Base-by-base conservation (phyloP, 169 alveolate species). In the Ichthyophthirius multifiliis region DNA sequence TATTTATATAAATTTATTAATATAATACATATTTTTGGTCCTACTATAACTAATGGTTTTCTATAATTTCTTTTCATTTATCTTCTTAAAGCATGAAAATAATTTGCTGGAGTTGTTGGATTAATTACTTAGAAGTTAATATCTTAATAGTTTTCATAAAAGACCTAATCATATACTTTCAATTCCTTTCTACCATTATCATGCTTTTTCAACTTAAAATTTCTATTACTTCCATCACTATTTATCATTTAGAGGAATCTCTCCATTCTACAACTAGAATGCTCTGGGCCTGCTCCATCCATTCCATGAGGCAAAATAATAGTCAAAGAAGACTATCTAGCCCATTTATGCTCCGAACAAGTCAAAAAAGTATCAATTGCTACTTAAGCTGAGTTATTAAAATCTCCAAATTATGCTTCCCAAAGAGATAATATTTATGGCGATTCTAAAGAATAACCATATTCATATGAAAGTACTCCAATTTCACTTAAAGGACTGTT, bases 361-460 rank as follows among this genome's bases (percentile, higher is more conserved):
- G 75, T 46, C 2, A 92, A 31, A 45, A 85, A 89, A 30, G 87
- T 74, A 48, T 92, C 96, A 0, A 85, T 73, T 12, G 88, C 79
- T 2, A 74, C 48, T 46, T 92, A 77, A 15, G 94, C 96, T 62
- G 90, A 84, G 44, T 92, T 89, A 32, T 86, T 84, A 75, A 92
- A 92, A 43, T 92, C 96, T 43, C 96, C 96, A 75, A 92, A 92
- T 65, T 92, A 77, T 0, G 94, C 96, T 67, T 92, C 96, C 96
- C 96, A 92, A 13, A 86, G 43, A 3, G 77, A 75, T n/a, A 92
- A 67, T 46, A 88, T 89, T 74, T 82, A 84, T 4, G 94, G 94
- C 31, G 82, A 65, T 43, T 89, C 94, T 31, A 92, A 63, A 47
- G 90, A 75, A 39, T 92, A 92, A 1, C 96, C 96, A 74, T 87